phyloP scores from a whole-genome alignment of 352 stramenopile species.

The Phytophthora pini region DNA sequence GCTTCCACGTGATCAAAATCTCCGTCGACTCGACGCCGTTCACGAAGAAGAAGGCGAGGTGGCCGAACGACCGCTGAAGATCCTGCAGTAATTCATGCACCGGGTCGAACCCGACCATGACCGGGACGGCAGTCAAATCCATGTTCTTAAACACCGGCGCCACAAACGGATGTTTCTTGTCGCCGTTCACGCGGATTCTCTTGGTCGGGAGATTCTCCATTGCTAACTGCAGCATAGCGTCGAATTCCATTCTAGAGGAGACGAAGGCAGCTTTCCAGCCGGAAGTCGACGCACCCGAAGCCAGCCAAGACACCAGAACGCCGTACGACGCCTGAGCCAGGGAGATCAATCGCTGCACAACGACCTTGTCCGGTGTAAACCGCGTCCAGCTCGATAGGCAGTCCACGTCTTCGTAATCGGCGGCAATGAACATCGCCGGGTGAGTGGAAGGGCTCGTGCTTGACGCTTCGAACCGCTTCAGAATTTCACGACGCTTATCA shows the following conservation, averaged over 20 bases:
- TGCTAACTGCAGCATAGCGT: slow-evolving; percentile 62
- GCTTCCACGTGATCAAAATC: slow-evolving; percentile 85
- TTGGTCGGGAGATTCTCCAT: slow-evolving; percentile 67
- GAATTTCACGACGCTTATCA: slow-evolving; percentile 69
- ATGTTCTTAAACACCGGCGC: slow-evolving; percentile 90
- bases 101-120: slow-evolving; percentile 81
- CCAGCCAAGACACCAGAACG: slow-evolving; percentile 66
- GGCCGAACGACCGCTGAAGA: slow-evolving; percentile 61
- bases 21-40: slow-evolving; percentile 66
- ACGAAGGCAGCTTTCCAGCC: slow-evolving; percentile 76
- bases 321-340: slow-evolving; percentile 69
- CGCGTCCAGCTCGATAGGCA: slow-evolving; percentile 86
- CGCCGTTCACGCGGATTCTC: slow-evolving; percentile 46
- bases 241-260: slow-evolving; percentile 64
- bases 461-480: slow-evolving; percentile 82
- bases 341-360: slow-evolving; percentile 69
- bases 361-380: slow-evolving; percentile 62
- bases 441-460: slow-evolving; percentile 58
- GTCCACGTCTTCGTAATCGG: slow-evolving; percentile 82
- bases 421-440: slow-evolving; percentile 79
- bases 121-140: slow-evolving; percentile 62
- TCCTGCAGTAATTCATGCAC: slow-evolving; percentile 71
- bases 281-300: slow-evolving; percentile 49
- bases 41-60: slow-evolving; percentile 84
- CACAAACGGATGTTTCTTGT: slow-evolving; percentile 77